Conservation (phyloP, 164 flowering plant genomes). For the Umbilicus rupestris region DNA sequence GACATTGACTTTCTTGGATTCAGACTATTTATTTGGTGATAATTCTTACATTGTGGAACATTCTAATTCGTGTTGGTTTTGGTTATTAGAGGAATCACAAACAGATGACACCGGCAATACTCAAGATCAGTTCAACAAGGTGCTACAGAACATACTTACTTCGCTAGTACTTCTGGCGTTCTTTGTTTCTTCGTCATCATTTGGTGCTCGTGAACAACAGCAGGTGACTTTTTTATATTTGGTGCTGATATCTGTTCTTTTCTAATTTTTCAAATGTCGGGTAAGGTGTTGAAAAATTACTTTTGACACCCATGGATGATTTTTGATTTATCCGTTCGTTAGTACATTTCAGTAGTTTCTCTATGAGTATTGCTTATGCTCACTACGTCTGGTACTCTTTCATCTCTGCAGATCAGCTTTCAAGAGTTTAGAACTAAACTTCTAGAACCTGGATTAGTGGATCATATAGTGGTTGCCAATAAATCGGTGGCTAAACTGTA, state of each 20-base stretch:
- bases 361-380: background rate
- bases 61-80: background rate
- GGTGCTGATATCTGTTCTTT: background rate
- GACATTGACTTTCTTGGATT: background rate
- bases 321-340: too few relatives aligned
- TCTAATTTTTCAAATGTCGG: background rate
- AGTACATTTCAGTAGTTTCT: background rate
- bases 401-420: constrained; percentile 60
- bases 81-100: constrained; percentile 7
- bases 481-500: constrained; percentile 83
- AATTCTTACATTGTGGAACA: background rate
- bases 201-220: constrained; percentile 10
- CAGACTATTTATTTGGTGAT: background rate
- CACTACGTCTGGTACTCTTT: background rate
- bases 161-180: constrained; percentile 3
- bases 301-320: background rate
- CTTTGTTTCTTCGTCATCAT: constrained; percentile 5
- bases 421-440: constrained; percentile 89
- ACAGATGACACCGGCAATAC: constrained; percentile 8
- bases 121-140: constrained; percentile 8
- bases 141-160: constrained; percentile 9
- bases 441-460: constrained; percentile 82
- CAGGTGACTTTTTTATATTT: constrained; percentile 7
- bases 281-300: background rate
- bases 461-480: constrained; percentile 73